These are phyloP conservation scores for Phalaenopsis equestris DNA, from an alignment of 106 monocot genomes.

Conservation along the genomic window DNA sequence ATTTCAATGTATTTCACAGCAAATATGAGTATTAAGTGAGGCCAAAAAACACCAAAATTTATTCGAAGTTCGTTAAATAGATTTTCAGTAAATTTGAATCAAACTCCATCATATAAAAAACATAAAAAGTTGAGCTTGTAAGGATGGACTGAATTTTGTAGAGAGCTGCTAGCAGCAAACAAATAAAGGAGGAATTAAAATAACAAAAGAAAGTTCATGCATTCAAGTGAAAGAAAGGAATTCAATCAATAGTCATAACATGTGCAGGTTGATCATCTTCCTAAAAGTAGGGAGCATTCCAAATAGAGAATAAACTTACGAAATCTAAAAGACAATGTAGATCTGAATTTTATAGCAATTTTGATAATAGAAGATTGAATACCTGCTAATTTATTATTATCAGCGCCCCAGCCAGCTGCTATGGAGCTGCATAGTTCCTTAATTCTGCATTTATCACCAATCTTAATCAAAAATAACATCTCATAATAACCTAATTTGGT, in stretches of 20 bases:
- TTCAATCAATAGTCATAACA: background rate
- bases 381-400: conserved; percentile 53
- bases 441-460: conserved; percentile 67
- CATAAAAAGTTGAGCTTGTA: background rate
- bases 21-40: background rate
- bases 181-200: background rate
- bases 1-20: background rate
- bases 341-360: background rate
- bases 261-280: background rate
- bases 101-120: background rate
- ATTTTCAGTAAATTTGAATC: background rate
- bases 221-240: background rate
- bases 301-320: background rate
- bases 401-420: conserved; percentile 17
- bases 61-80: background rate
- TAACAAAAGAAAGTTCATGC: background rate
- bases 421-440: conserved; percentile 33
- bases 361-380: conserved; percentile 7
- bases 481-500: conserved; percentile 69
- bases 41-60: background rate
- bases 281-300: background rate
- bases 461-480: conserved; percentile 69
- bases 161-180: background rate
- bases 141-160: background rate
- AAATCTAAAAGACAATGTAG: background rate